Evolutionary conservation across 306 rosid genomes (phyloP).

Genomic region (Myrica gale): DNA sequence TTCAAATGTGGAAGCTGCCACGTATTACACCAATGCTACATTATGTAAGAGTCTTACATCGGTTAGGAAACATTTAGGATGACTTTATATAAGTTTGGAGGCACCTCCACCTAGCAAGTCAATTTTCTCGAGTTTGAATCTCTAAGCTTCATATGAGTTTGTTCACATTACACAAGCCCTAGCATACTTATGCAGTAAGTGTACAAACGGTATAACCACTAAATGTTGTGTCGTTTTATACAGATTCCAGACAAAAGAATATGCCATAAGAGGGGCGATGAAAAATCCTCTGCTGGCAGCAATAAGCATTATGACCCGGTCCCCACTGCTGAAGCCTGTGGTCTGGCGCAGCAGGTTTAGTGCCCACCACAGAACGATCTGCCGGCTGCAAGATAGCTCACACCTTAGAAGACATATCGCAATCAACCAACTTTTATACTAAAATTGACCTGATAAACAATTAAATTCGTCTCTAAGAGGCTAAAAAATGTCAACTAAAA

Average conservation of each 20-base stretch:
- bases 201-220: background rate
- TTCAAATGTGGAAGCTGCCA: too few species aligned
- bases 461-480: background rate
- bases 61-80: too few species aligned
- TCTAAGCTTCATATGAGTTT: background rate
- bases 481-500: too few species aligned
- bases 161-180: background rate
- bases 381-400: background rate
- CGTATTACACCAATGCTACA: too few species aligned
- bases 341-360: background rate
- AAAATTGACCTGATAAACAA: background rate
- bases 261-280: too few species aligned
- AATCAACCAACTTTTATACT: background rate
- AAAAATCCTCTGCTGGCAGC: background rate
- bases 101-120: too few species aligned
- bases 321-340: background rate
- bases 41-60: too few species aligned
- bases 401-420: background rate
- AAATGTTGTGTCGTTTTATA: background rate
- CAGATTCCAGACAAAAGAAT: background rate
- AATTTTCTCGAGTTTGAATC: too few species aligned
- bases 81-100: too few species aligned
- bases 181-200: background rate
- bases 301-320: background rate
- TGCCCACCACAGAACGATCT: background rate